Evolutionary conservation across 2,329 filamentous ascomycete genomes (phyloP), one percentile per base, ranked within the genome.

Genomic region (Dothidotthia symphoricarpi): DNA sequence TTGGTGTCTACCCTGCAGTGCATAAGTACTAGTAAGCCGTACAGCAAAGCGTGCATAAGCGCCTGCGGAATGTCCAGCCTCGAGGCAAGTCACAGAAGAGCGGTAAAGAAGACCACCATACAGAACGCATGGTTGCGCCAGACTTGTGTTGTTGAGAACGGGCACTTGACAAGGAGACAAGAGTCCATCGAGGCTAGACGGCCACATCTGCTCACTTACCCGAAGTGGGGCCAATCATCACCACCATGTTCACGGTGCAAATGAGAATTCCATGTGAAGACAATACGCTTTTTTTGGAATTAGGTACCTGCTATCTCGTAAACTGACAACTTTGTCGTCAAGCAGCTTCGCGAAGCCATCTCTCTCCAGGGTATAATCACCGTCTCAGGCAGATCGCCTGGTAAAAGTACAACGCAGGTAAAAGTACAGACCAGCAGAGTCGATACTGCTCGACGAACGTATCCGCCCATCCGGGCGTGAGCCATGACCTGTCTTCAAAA

Each of bases 351-450:
- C 48, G 42, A 47, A 49, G 51, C 41, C 45, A 34, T 43, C 47
- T 45, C 47, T 52, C 51, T 44, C 35, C 39, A 42, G 46, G 59
- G 62, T 64, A 64, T 64, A 61, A 53, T 60, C 59, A 53, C 61
- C 59, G 51, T 45, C 44, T 43, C 45, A 45, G 41, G 38, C 38
- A 49, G 54, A 22, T 22, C 42, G 43, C 53, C 51, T 45, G 39
- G 51, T 67, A 66, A 55, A 64, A 66, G 64, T 67, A 68, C 64
- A 68, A 49, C 66, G 61, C 59, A 61, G 53, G 49, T 67, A 61
- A 60, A 63, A 56, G 57, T 68, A 66, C 63, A 68, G 57, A 65
- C 53, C 53, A 57, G 45, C 49, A 47, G 45, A 50, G 45, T 49
- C 46, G 31, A 37, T 43, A 34, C 43, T 45, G 45, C 53, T 51